Base-by-base conservation (phyloP, 495 filamentous ascomycete species). In the Xylaria longipes region DNA sequence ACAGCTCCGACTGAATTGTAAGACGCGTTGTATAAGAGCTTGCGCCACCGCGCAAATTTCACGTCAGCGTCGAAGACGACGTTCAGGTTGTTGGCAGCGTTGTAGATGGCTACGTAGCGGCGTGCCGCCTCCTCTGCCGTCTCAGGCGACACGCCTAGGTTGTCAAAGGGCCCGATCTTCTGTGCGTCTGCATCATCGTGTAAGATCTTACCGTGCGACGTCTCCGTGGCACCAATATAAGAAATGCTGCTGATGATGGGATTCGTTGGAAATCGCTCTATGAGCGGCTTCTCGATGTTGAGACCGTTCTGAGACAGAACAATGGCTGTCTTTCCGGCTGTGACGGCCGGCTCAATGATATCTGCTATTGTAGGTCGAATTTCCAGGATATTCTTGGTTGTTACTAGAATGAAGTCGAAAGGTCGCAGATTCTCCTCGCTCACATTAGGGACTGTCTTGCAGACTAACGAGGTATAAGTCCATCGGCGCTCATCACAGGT, bases 271-370 rank as follows among this genome's bases (percentile, higher is more conserved):
- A 88, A 91, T 0, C 77, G 75, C 2, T 71, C 64, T 41, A 86
- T 71, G 17, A 91, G 71, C 0, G 88, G 89, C 5, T 81, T 81
- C 73, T 91, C 89, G 72, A 91, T 90, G 72, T 88, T 87, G 15
- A 91, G 80, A 2, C 89, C 90, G 71, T 91, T 92, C 75, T 91
- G 90, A 39, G 88, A 80, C 1, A 92, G 82, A 0, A 89, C 80
- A 52, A 91, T 86, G 5, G 80, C 78, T 1, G 89, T 87, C 41
- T 85, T 75, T 2, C 81, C 76, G 0, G 82, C 78, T 0, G 84
- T 85, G 6, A 90, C 78, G 22, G 85, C 86, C 2, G 87, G 83
- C 0, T 43, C 54, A 45, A 91, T 84, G 27, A 90, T 68, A 3
- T 79, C 72, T 46, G 77, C 68, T 1, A 82, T 72, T 1, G 73